Percentiles rank a stretch among this genome's conserved stretches.
phyloP scores from a whole-genome alignment of 78 protist species.

The Chrysochromulina tobinii region DNA sequence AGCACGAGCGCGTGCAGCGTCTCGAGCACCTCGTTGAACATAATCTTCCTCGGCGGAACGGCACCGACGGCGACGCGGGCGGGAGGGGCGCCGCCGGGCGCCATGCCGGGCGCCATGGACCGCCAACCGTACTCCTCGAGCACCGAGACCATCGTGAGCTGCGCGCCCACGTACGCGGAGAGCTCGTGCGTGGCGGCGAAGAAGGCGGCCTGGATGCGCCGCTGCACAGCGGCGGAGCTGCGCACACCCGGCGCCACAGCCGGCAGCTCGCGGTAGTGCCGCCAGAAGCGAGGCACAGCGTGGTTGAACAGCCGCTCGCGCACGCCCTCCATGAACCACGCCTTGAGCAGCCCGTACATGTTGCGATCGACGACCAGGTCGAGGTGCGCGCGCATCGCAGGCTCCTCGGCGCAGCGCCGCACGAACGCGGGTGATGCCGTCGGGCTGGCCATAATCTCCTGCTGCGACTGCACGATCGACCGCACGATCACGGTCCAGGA shows the following conservation, averaged over 20 bases:
- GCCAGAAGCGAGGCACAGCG: background rate
- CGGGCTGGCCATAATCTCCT: no score
- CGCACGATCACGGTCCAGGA: no score
- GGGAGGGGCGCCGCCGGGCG: background rate
- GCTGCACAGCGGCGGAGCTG: background rate
- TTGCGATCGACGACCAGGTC: background rate
- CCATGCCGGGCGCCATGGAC: no score
- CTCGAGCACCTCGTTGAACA: background rate
- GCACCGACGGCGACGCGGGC: background rate
- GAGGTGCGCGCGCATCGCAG: background rate
- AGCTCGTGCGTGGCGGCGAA: background rate
- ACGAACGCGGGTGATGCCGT: background rate
- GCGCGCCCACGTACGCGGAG: background rate
- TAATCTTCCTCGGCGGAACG: background rate
- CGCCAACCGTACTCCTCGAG: background rate
- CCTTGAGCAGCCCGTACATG: no score
- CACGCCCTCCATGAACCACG: no score
- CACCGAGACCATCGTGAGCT: background rate
- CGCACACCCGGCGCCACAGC: no score
- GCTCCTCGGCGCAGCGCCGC: background rate
- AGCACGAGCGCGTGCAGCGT: background rate
- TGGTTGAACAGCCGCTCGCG: no score
- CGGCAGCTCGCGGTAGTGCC: background rate
- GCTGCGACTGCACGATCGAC: no score
- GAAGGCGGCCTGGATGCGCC: background rate